These are phyloP conservation scores for Rutstroemia sp. DNA, from an alignment of 2,329 filamentous ascomycete species.

Conservation along the genomic window DNA sequence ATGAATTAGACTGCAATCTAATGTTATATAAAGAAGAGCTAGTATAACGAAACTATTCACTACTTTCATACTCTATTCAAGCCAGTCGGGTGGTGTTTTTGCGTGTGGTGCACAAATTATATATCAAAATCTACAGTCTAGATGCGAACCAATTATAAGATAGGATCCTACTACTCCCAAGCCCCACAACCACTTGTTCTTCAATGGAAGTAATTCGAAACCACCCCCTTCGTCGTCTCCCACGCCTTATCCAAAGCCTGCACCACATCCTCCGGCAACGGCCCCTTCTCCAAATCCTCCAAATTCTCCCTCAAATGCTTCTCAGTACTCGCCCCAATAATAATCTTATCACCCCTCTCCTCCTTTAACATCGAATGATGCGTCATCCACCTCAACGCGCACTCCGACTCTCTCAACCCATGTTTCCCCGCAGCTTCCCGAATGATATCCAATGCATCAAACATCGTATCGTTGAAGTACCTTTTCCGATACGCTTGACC, in stretches of 20 bases:
- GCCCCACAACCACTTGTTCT: too few species aligned
- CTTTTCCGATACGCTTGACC: conserved; percentile 45
- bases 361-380: conserved; percentile 58
- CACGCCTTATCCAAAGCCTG: conserved; percentile 1
- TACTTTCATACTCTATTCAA: too few species aligned
- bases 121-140: neutral
- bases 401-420: conserved; percentile 62
- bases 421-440: conserved; percentile 61
- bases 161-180: neutral
- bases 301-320: conserved; percentile 51
- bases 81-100: too few species aligned
- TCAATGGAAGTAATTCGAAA: neutral
- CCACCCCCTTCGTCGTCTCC: neutral
- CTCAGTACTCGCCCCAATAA: conserved; percentile 51
- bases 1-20: too few species aligned
- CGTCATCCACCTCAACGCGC: conserved; percentile 64
- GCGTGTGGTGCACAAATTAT: too few species aligned
- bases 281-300: conserved; percentile 55
- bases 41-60: too few species aligned
- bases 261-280: conserved; percentile 63
- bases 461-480: conserved; percentile 56
- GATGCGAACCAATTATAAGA: neutral
- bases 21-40: too few species aligned
- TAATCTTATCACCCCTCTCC: conserved; percentile 47
- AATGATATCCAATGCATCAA: conserved; percentile 59